Conservation (phyloP, 495 filamentous ascomycete species). For the Trichoderma asperelloides region DNA sequence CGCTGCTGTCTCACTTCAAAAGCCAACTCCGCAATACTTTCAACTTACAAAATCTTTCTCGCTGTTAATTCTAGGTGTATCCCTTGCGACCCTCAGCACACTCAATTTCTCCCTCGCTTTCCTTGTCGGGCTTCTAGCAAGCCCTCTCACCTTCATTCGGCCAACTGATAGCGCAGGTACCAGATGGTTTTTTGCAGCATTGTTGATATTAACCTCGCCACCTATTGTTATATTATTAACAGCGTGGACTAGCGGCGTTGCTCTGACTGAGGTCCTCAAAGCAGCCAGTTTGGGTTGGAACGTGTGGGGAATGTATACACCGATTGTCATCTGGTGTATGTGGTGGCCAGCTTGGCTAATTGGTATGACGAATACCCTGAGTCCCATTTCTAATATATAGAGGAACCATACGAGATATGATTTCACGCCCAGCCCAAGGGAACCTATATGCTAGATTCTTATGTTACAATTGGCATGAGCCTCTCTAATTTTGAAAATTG, state of each 20-base stretch:
- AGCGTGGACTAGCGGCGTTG: constrained; percentile 41
- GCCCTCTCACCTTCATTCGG: constrained; percentile 64
- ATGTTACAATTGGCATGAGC: not conserved
- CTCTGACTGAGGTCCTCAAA: constrained; percentile 49
- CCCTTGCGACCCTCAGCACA: constrained; percentile 84
- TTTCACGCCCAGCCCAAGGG: not conserved
- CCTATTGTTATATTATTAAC: constrained; percentile 49
- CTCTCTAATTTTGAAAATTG: not conserved
- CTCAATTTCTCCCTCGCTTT: constrained; percentile 93
- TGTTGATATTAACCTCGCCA: constrained; percentile 56
- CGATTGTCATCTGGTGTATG: constrained; percentile 88
- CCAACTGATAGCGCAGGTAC: constrained; percentile 33
- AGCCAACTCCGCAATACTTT: constrained; percentile 58
- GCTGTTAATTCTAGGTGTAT: constrained; percentile 80
- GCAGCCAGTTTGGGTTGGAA: constrained; percentile 85
- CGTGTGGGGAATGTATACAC: constrained; percentile 83
- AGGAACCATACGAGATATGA: not conserved
- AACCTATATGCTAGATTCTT: not conserved
- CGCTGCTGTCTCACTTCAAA: constrained; percentile 36
- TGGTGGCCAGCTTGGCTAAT: constrained; percentile 95
- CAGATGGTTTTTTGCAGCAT: constrained; percentile 16
- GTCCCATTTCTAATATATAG: not conserved
- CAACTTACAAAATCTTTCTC: constrained; percentile 83
- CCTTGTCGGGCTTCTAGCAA: constrained; percentile 67
- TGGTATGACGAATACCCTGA: not conserved